Conservation (phyloP, 179 eudicot species). For the Camellia oleifera region DNA sequence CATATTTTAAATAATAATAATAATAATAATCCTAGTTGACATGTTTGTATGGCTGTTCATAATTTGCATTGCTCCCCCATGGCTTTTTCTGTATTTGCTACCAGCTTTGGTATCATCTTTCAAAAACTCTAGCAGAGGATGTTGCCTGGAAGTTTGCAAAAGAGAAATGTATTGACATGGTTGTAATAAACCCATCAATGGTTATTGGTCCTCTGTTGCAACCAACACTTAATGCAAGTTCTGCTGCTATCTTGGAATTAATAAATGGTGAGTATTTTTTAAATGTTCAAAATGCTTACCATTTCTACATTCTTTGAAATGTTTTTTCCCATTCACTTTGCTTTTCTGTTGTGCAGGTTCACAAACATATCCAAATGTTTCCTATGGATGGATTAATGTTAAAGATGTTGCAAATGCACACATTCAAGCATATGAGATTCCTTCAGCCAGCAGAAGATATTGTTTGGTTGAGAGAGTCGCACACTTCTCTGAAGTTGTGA, state of each 20-base stretch:
- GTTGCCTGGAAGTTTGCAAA: slow-evolving; percentile 26
- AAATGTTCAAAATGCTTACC: too few species aligned
- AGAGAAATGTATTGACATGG: slow-evolving; percentile 23
- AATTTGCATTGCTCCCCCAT: background rate
- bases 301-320: background rate
- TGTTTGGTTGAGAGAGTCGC: slow-evolving; percentile 32
- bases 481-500: slow-evolving; percentile 31
- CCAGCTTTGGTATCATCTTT: slow-evolving; percentile 22
- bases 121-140: slow-evolving; percentile 25
- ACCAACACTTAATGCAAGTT: slow-evolving; percentile 22
- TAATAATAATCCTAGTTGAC: background rate
- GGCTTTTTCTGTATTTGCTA: background rate
- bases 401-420: slow-evolving; percentile 48
- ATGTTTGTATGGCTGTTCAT: background rate
- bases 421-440: slow-evolving; percentile 38
- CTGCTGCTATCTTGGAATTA: slow-evolving; percentile 15
- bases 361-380: slow-evolving; percentile 26
- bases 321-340: background rate
- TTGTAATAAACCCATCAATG: slow-evolving; percentile 24
- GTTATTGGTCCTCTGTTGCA: slow-evolving; percentile 27
- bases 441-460: slow-evolving; percentile 42
- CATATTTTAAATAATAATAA: too few species aligned
- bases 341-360: slow-evolving; percentile 12
- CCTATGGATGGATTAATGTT: slow-evolving; percentile 34
- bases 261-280: slow-evolving; percentile 13